Evolutionary conservation across 805 yeast genomes (phyloP).

Genomic region (Lachancea dasiensis): DNA sequence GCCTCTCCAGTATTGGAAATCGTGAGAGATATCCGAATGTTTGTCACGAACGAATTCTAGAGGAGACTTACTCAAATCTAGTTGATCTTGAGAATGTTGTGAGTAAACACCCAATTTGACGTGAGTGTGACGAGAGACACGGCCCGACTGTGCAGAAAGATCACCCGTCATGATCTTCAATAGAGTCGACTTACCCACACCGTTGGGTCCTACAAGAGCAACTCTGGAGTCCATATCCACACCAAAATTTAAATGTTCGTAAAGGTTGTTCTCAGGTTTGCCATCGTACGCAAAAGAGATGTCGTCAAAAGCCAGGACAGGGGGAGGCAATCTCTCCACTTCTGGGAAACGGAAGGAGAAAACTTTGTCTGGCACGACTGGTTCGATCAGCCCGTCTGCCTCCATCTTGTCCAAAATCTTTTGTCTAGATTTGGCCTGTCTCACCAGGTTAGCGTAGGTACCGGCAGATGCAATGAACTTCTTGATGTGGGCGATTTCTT

Average conservation of each 20-base stretch:
- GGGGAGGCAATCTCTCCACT: constrained; percentile 97
- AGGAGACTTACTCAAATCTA: constrained; percentile 91
- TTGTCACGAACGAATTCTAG: constrained; percentile 95
- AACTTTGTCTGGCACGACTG: constrained; percentile 88
- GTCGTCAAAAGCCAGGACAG: constrained; percentile 93
- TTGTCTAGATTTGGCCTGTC: constrained; percentile 98
- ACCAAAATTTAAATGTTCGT: constrained; percentile 91
- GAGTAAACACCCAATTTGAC: constrained; percentile 98
- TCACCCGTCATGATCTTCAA: constrained; percentile 96
- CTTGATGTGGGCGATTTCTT: constrained; percentile 96
- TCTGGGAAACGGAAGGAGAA: constrained; percentile 92
- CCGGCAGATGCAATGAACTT: constrained; percentile 99
- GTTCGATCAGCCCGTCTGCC: constrained; percentile 94
- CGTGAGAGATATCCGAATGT: constrained; percentile 86
- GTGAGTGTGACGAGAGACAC: constrained; percentile 96
- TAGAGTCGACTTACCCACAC: constrained; percentile 97
- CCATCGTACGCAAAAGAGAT: constrained; percentile 90
- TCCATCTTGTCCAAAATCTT: constrained; percentile 99
- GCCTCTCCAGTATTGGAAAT: constrained; percentile 97
- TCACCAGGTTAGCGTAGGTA: constrained; percentile 97
- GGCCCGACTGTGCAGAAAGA: constrained; percentile 82
- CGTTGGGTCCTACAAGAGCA: constrained; percentile 97
- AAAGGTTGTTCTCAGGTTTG: constrained; percentile 75
- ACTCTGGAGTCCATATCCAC: constrained; percentile 99
- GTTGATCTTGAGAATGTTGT: constrained; percentile 97